Base-by-base conservation (phyloP, 78 protist genomes). In the Dictyostelium intermedium region DNA sequence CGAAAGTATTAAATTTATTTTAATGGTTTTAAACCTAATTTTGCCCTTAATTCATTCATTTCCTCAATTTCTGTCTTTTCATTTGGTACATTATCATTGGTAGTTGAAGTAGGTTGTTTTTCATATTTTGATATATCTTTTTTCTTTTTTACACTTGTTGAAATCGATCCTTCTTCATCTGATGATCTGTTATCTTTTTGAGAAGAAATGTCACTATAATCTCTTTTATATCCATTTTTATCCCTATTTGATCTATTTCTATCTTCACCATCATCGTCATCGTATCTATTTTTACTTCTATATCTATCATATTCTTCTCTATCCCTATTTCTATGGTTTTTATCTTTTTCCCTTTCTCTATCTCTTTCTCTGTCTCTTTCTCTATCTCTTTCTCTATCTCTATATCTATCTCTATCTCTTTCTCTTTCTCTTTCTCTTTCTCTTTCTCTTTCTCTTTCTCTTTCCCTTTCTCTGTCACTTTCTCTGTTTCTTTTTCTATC, bases 11-110 rank as follows among this genome's bases (percentile, higher is more conserved):
- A 56, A 20, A 20, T 56, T 70, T 37, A 69, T 45, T 92, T 92
- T 5, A 92, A 47, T 47, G 96, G 96, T 25, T 61, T 60, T 20
- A 92, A 70, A 34, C 96, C 96, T 60, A 92, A 43, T 81, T 81
- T 83, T 43, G 80, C 91, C 37, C 96, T 61, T n/a, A 92, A 10
- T 23, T 56, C 91, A 81, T 92, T 92, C 96, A 92, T 92, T 85
- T 92, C 76, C 5, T 66, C 96, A 14, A 92, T 83, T 47, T 92
- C 96, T 73, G 30, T 27, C 50, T 86, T 37, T 20, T 86, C 78
- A 30, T 27, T 25, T 20, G 34, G 74, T 10, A 11, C 41, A 41
- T 20, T 37, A 10, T 77, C 37, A 9, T 35, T 27, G 20, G 45
- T 1, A 23, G 18, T 78, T 16, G 3, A 1, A 41, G 1, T 2